These are phyloP conservation scores for Monosporozyma aerobia DNA, from an alignment of 805 yeast genomes.

Conservation along the genomic window DNA sequence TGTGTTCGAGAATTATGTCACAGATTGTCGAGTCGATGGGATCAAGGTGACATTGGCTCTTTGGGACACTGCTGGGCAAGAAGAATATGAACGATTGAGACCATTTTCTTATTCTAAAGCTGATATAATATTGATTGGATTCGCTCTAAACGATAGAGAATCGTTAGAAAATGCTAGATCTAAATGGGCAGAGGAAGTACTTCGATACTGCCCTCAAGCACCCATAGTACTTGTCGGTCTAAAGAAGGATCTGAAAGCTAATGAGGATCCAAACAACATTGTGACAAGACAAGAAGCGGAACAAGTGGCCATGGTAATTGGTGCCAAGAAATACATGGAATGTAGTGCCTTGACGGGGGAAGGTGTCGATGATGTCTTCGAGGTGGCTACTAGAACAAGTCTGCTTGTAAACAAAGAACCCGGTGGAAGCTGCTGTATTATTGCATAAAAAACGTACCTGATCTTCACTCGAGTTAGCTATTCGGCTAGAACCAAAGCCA, in stretches of 20 bases:
- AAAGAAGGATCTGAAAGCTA: constrained; percentile 63
- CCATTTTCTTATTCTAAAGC: constrained; percentile 86
- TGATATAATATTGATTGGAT: constrained; percentile 76
- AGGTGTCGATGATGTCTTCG: constrained; percentile 91
- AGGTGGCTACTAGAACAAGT: constrained; percentile 80
- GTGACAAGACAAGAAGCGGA: constrained; percentile 46
- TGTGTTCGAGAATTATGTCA: constrained; percentile 88
- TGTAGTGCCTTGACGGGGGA: constrained; percentile 91
- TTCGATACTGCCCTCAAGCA: constrained; percentile 67
- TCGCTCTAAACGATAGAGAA: constrained; percentile 77
- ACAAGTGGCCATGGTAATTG: constrained; percentile 63
- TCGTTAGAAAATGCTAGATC: constrained; percentile 71
- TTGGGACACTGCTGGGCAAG: constrained; percentile 98
- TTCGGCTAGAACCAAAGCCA: not conserved
- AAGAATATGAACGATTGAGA: constrained; percentile 82
- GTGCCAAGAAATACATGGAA: constrained; percentile 76
- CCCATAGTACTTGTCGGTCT: constrained; percentile 76
- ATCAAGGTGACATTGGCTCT: constrained; percentile 79
- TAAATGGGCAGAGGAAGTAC: constrained; percentile 84
- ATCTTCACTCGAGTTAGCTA: not conserved
- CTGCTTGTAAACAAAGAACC: constrained; percentile 45
- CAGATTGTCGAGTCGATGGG: constrained; percentile 90
- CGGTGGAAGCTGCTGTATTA: constrained; percentile 31
- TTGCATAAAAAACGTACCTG: constrained; percentile 5
- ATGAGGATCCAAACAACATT: not conserved